Evolutionary conservation across 1,139 yeast genomes (phyloP), one percentile per base, ranked within the genome.

Genomic region (Pichia kudriavzevii): DNA sequence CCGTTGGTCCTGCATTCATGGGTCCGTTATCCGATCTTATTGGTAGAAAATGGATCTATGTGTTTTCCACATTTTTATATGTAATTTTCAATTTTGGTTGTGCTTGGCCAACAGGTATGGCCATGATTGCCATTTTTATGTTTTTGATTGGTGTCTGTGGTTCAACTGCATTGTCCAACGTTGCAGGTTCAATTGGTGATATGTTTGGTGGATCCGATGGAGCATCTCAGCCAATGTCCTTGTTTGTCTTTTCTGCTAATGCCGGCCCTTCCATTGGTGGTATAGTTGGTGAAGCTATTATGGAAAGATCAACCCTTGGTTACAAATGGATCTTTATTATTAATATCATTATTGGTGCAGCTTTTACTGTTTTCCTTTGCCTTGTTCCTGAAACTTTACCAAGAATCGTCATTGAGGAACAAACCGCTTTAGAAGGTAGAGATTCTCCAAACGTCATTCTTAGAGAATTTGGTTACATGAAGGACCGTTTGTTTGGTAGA

Each of bases 31-130:
- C 79, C 28, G 93, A 81, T 57, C 61, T 69, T 45, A 78, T 68
- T 48, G 91, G 91, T 22, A 66, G 88, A 49, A 79, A 78, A 52
- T 75, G 77, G 75, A 81, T 87, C 5, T 74, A 72, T 46, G 72
- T 77, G 29, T 52, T 61, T 31, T 73, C 77, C 47, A 63, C 74
- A 50, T 41, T 58, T 2, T 55, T 75, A 28, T 74, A 79, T 46
- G 58, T 69, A 22, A 66, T 66, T 10, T 64, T 79, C 34, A 83
- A 80, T 53, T 49, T 52, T 32, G 56, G 82, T 24, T 70, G 80
- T 29, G 87, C 87, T 4, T 80, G 79, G 36, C 58, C 61, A 12
- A 34, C 38, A 21, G 56, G 55, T 40, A 55, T 55, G 50, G 45
- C 59, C 14, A 56, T 53, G 54, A 31, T 60, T 31, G 55, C 53